phyloP scores from a whole-genome alignment of 2,329 filamentous ascomycete species.

The Niveomyces coronatus region DNA sequence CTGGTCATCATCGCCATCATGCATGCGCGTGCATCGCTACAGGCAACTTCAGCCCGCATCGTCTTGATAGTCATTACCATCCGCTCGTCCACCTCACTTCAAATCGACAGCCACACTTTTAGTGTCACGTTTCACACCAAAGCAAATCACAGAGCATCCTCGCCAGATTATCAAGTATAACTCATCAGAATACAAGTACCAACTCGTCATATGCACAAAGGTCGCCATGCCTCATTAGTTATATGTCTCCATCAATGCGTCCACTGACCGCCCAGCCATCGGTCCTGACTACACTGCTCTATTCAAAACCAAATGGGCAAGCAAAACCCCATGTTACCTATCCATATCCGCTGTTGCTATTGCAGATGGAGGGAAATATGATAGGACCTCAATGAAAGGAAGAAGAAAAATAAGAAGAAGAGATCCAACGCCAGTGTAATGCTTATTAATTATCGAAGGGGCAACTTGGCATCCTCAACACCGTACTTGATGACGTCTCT shows the following conservation, averaged over 20 bases:
- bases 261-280: conserved; percentile 1
- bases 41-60: too few relatives aligned
- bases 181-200: not conserved
- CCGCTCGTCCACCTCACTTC: too few relatives aligned
- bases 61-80: too few relatives aligned
- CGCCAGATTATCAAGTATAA: too few relatives aligned
- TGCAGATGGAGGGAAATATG: not conserved
- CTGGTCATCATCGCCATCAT: too few relatives aligned
- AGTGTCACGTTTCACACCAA: too few relatives aligned
- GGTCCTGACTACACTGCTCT: conserved; percentile 1
- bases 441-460: conserved; percentile 45
- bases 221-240: conserved; percentile 1
- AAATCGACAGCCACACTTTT: not conserved
- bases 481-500: conserved; percentile 69
- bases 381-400: too few relatives aligned
- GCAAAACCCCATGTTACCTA: not conserved
- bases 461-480: conserved; percentile 64
- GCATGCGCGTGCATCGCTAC: too few relatives aligned
- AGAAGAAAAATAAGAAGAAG: not conserved
- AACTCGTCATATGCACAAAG: not conserved
- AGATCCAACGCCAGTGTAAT: conserved; percentile 6
- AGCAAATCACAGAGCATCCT: too few relatives aligned
- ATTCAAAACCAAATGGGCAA: conserved; percentile 7
- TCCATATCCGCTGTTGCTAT: not conserved
- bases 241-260: not conserved